Conservation (phyloP, 805 yeast genomes). For the Candida andamanensis region DNA sequence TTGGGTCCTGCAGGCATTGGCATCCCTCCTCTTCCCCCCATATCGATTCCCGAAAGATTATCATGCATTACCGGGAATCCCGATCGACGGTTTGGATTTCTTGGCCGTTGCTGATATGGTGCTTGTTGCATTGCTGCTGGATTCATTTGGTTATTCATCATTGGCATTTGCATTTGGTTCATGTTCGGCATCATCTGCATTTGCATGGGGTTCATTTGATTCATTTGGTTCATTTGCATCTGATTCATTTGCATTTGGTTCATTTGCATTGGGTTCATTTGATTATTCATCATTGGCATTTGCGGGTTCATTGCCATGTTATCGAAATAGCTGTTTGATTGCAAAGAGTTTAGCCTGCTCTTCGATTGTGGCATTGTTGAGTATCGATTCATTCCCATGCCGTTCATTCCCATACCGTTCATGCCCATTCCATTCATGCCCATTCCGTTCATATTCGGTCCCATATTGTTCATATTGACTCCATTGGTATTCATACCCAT, state of each 20-base stretch:
- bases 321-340: constrained; percentile 10
- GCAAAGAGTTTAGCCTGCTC: constrained; percentile 13
- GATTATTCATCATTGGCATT: constrained; percentile 1
- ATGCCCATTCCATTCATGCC: constrained; percentile 3
- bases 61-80: constrained; percentile 27
- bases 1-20: constrained; percentile 31
- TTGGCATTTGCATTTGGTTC: constrained; percentile 5
- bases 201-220: constrained; percentile 9
- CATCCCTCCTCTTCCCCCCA: constrained; percentile 47
- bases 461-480: constrained; percentile 1
- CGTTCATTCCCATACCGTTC: constrained; percentile 7
- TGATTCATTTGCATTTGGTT: constrained; percentile 7
- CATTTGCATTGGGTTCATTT: constrained; percentile 1
- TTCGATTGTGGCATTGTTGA: constrained; percentile 6
- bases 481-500: neutral
- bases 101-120: constrained; percentile 16
- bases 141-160: constrained; percentile 6
- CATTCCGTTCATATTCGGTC: neutral
- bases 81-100: constrained; percentile 31
- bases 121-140: constrained; percentile 7
- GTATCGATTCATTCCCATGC: constrained; percentile 5
- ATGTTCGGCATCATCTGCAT: constrained; percentile 9
- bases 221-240: constrained; percentile 8
- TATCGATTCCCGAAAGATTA: constrained; percentile 27
- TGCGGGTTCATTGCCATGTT: too few relatives aligned